Conservation (phyloP, 2,329 filamentous ascomycete genomes). For the Aspergillus quadrilineatus region DNA sequence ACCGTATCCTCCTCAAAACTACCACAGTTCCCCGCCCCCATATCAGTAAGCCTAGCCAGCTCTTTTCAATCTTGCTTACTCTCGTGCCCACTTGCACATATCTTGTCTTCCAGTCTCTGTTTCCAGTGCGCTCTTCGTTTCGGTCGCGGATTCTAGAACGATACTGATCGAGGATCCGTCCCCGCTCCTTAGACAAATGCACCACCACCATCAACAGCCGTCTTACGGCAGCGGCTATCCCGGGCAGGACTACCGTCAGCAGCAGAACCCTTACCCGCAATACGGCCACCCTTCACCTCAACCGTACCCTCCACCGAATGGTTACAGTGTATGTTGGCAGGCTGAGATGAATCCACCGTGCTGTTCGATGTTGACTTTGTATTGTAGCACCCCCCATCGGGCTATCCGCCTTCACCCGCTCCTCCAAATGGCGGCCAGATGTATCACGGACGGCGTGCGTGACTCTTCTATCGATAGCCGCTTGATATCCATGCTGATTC, state of each 20-base stretch:
- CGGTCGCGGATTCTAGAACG: background rate
- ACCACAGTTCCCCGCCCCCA: slow-evolving; percentile 38
- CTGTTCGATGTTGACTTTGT: slow-evolving; percentile 17
- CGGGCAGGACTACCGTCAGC: slow-evolving; percentile 40
- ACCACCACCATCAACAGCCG: slow-evolving; percentile 28
- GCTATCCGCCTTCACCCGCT: slow-evolving; percentile 27
- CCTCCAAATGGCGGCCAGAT: slow-evolving; percentile 38
- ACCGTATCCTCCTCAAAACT: slow-evolving; percentile 32
- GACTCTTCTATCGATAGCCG: background rate
- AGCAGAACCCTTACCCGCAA: slow-evolving; percentile 45
- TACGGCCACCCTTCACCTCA: slow-evolving; percentile 47
- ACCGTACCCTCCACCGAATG: slow-evolving; percentile 32
- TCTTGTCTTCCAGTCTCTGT: background rate
- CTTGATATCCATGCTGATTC: background rate
- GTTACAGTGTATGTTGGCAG: slow-evolving; percentile 38
- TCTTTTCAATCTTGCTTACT: background rate
- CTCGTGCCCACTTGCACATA: slow-evolving; percentile 13
- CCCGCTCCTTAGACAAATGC: slow-evolving; percentile 28
- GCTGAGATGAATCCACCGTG: background rate
- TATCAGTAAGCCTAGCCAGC: slow-evolving; percentile 33
- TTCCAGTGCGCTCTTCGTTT: background rate
- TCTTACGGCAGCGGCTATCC: slow-evolving; percentile 38
- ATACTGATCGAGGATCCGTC: slow-evolving; percentile 4
- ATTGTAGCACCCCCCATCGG: slow-evolving; percentile 27
- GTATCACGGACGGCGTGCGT: slow-evolving; percentile 44